Base-by-base conservation (phyloP, 1,284 basidiomycete genomes). In the Microbotryomycetes sp. region DNA sequence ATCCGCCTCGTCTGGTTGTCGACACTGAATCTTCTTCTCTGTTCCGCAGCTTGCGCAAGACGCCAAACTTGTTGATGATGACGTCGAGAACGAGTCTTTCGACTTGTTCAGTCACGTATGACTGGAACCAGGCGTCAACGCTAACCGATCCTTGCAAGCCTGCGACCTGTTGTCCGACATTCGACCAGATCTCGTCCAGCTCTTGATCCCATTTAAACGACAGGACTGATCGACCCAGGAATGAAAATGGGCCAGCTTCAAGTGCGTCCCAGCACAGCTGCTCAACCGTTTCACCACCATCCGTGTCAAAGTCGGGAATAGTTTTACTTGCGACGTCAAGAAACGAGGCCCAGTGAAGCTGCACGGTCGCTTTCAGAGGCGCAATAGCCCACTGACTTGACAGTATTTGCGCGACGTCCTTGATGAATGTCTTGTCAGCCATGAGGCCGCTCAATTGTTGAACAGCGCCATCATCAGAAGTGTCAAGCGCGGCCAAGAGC, bases 11-110 rank as follows among this genome's bases (percentile, higher is more conserved):
- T 67, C 54, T 72, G 23, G 71, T 66, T 7, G 62, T 61, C 48
- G 65, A 49, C 26, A 86, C 80, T 28, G 86, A 76, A 73, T 96
- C 92, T 75, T 96, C 92, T 74, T 96, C 92, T 47, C 86, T 80
- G 71, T 92, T 89, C 74, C 92, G 90, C 73, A 96, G 86, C 73
- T 89, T 90, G 49, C 89, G 84, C n/a, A 96, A 80, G 74, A 93
- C 88, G 0, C 88, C 86, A 15, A 87, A 89, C 7, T 88, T 86
- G 64, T 87, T 85, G 0, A 83, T 85, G 68, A 96, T 85, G 48
- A 88, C 77, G 19, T 84, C 83, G 36, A 86, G 81, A 42, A 93
- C 76, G 19, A 94, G 80, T 1, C 79, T 78, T 71, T 92, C 89
- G 61, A 89, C 83, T 23, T 84, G 81, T 28, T 80, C 76, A 29